Evolutionary conservation across 305 asterid genomes (phyloP).

Genomic region (Plantago rigida): DNA sequence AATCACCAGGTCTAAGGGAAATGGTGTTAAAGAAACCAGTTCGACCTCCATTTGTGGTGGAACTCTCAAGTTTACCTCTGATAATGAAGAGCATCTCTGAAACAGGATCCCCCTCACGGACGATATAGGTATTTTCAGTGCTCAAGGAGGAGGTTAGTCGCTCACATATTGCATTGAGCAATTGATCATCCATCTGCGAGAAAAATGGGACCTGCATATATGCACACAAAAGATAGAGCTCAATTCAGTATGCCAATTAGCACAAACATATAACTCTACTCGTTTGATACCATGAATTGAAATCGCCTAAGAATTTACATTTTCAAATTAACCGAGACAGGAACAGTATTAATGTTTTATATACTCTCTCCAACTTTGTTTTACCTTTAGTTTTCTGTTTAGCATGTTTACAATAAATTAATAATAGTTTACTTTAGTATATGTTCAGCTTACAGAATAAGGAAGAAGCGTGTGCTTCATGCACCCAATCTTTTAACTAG

Average conservation of each 20-base stretch:
- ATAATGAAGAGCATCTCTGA: conserved; percentile 85
- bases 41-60: conserved; percentile 87
- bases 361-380: no score
- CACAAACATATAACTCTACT: no score
- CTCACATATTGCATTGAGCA: conserved; percentile 88
- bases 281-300: no score
- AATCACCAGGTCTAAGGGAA: conserved; percentile 73
- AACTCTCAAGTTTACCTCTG: conserved; percentile 82
- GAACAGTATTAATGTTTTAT: no score
- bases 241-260: not conserved
- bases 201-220: conserved; percentile 66
- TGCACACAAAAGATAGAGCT: not conserved
- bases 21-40: conserved; percentile 84
- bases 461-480: no score
- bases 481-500: no score
- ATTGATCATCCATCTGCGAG: conserved; percentile 90
- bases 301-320: no score
- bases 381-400: no score
- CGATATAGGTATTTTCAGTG: conserved; percentile 74
- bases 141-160: conserved; percentile 68
- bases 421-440: no score
- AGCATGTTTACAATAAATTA: no score
- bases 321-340: no score
- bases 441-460: no score
- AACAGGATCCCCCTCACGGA: conserved; percentile 92